A percentile compares a stretch with the other conserved stretches of the same genome.
phyloP scores from a whole-genome alignment of 2,329 filamentous ascomycete species.

The Pseudocercospora ulei region DNA sequence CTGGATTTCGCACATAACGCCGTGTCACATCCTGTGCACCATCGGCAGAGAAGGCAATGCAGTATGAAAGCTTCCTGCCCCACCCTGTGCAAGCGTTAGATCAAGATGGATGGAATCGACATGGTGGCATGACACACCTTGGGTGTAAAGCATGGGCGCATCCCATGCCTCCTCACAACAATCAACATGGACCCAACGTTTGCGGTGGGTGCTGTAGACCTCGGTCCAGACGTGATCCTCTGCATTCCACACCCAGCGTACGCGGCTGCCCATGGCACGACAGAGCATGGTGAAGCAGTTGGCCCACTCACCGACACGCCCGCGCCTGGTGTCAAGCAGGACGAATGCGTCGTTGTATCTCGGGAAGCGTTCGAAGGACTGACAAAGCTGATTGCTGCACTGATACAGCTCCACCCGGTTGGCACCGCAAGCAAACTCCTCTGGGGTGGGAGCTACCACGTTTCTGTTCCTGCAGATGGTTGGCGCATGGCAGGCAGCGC shows the following conservation, averaged over 20 bases:
- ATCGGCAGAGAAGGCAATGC: conserved; percentile 90
- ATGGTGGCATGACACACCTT: conserved; percentile 46
- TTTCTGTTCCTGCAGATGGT: conserved; percentile 70
- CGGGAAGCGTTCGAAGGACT: conserved; percentile 77
- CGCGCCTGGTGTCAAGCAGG: conserved; percentile 72
- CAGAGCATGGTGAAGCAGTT: conserved; percentile 99
- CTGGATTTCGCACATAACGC: conserved; percentile 58
- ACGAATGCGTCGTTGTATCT: conserved; percentile 94
- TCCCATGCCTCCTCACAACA: conserved; percentile 93
- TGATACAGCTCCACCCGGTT: conserved; percentile 80
- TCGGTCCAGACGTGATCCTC: conserved; percentile 98
- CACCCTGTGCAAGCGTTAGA: conserved; percentile 50
- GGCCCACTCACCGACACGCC: conserved; percentile 88
- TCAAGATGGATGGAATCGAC: conserved; percentile 4
- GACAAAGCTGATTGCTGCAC: conserved; percentile 67
- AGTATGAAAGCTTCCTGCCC: conserved; percentile 95
- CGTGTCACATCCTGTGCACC: conserved; percentile 61
- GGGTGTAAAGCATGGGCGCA: conserved; percentile 79
- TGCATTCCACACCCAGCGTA: conserved; percentile 96
- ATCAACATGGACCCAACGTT: conserved; percentile 94
- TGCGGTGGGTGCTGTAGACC: conserved; percentile 86
- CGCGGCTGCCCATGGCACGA: conserved; percentile 77
- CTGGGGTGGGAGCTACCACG: conserved; percentile 75
- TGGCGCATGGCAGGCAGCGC: conserved; percentile 68
- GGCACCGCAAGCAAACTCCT: conserved; percentile 81